These are phyloP conservation scores for Ogataea trehalophila DNA, from an alignment of 805 yeast species.

Conservation along the genomic window DNA sequence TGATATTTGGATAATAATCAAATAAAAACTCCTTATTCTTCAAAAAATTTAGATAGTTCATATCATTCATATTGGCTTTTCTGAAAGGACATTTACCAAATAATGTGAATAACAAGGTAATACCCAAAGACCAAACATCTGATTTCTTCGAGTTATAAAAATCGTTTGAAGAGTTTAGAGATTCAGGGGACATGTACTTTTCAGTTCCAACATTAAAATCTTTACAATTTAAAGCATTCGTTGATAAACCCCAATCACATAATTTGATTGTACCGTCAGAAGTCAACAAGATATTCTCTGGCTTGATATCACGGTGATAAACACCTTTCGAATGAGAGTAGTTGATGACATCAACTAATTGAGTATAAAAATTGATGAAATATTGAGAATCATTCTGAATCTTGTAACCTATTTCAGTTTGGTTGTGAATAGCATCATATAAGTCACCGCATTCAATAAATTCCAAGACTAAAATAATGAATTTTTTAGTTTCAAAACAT, in stretches of 20 bases:
- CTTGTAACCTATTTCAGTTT: slow-evolving; percentile 22
- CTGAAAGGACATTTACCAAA: slow-evolving; percentile 53
- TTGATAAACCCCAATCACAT: slow-evolving; percentile 73
- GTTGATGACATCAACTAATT: slow-evolving; percentile 46
- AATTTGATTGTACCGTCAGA: slow-evolving; percentile 50
- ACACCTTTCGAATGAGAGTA: slow-evolving; percentile 55
- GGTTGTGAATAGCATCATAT: slow-evolving; percentile 47
- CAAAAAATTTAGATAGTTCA: slow-evolving; percentile 40
- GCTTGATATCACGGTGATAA: slow-evolving; percentile 70
- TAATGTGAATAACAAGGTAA: slow-evolving; percentile 44
- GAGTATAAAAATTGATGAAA: slow-evolving; percentile 35
- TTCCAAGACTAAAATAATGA: slow-evolving; percentile 57
- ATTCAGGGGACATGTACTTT: slow-evolving; percentile 56
- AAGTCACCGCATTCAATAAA: slow-evolving; percentile 64
- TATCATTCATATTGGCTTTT: slow-evolving; percentile 34
- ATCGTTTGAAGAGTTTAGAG: slow-evolving; percentile 16
- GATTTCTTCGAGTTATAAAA: slow-evolving; percentile 40
- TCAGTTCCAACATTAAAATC: slow-evolving; percentile 51
- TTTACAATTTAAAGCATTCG: slow-evolving; percentile 27
- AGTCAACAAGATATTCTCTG: slow-evolving; percentile 61
- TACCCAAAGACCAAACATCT: slow-evolving; percentile 54
- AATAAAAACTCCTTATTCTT: slow-evolving; percentile 38
- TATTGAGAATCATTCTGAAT: slow-evolving; percentile 23
- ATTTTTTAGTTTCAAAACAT: slow-evolving; percentile 48
- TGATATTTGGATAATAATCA: slow-evolving; percentile 46